Percentiles rank a stretch among this genome's conserved stretches.
Evolutionary conservation across 2,329 filamentous ascomycete genomes (phyloP).

Genomic region (Colletotrichum sp.): DNA sequence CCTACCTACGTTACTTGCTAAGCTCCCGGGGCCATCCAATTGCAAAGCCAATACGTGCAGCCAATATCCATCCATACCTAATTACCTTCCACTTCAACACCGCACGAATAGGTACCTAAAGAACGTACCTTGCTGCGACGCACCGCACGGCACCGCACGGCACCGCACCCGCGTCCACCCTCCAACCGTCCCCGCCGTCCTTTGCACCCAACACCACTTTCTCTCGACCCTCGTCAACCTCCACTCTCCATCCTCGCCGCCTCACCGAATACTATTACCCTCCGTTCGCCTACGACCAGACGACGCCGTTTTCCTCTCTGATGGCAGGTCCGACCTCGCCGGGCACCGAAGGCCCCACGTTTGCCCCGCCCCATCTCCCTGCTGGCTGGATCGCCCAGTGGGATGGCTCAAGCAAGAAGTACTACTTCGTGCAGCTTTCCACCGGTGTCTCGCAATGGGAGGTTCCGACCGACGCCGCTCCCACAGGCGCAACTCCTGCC

Average conservation of each 20-base stretch:
- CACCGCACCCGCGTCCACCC: neutral
- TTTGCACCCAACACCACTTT: neutral
- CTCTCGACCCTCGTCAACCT: neutral
- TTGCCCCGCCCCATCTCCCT: slow-evolving; percentile 64
- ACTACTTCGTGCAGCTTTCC: slow-evolving; percentile 75
- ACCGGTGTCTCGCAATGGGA: slow-evolving; percentile 79
- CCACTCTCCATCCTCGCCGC: neutral
- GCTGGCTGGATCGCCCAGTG: slow-evolving; percentile 74
- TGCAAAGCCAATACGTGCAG: neutral
- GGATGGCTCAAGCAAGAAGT: slow-evolving; percentile 68
- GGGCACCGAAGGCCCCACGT: slow-evolving; percentile 63
- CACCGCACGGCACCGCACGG: neutral
- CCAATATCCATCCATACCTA: neutral
- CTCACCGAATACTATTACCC: neutral
- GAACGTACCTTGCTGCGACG: neutral
- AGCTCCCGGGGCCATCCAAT: neutral
- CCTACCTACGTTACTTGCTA: neutral
- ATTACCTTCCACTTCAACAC: neutral
- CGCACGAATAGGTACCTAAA: neutral
- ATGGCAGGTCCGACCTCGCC: slow-evolving; percentile 66
- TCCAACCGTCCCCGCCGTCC: neutral
- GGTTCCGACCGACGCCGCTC: slow-evolving; percentile 69
- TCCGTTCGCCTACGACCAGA: neutral
- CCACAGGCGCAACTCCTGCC: slow-evolving; percentile 64
- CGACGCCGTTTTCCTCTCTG: neutral